Evolutionary conservation across 139 green algal genomes (phyloP), one percentile per base, ranked within the genome.

Genomic region (Monoraphidium neglectum): DNA sequence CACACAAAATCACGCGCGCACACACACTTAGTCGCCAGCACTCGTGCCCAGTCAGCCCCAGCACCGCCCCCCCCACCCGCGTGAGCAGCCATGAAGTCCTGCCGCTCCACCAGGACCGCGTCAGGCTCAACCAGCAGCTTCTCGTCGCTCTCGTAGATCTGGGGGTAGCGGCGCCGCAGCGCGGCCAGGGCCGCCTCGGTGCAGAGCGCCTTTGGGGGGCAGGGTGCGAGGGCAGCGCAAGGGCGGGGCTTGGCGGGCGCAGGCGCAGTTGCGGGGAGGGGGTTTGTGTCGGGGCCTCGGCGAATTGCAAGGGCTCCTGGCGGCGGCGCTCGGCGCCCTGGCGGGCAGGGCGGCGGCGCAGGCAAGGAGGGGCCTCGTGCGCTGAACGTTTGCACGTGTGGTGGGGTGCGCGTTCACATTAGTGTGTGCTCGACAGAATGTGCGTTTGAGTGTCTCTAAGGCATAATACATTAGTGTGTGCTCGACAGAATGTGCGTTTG

Each of bases 111-210:
- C 0, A 33, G 38, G 16, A 98, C 85, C 6, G 76, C 28, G 1
- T 62, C 62, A 0, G 90, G 85, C 76, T 97, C 82, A 32, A 98
- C 78, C 24, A 93, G 47, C 77, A 97, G 87, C 77, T 90, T 91
- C 16, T 93, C 78, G 53, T 97, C 86, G 23, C 59, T 87, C 8
- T 89, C 82, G 76, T 98, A 98, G 74, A 98, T 95, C 71, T 98
- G 92, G 0, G 95, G 95, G 81, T 97, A 98, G 47, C 78, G 82
- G 68, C 59, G 80, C 49, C 95, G 83, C 74, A 98, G 82, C 3
- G 95, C 94, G n/a, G 85, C 78, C 51, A 98, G 87, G 0, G 91
- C 91, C 2, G 95, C 94, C 87, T 98, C 95, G 1, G 95, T 94
- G 81, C 93, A 98, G 49, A 98, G 81, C 32, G 93, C 93, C 88